Evolutionary conservation across 306 rosid genomes (phyloP).

Genomic region (Trifolium fragiferum): DNA sequence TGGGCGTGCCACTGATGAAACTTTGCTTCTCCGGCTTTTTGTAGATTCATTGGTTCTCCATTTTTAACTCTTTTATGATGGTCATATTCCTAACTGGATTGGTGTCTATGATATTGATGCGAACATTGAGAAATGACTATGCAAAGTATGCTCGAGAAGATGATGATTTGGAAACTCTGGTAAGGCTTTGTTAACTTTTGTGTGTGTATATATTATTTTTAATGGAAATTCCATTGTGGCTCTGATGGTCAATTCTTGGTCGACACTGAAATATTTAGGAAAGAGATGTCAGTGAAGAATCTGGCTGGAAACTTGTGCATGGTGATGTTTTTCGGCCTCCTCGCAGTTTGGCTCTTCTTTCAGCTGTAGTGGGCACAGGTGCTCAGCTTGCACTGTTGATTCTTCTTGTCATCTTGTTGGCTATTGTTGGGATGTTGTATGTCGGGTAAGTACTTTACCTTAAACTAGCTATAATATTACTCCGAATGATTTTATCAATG

Average conservation of each 20-base stretch:
- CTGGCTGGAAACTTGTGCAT: slow-evolving; percentile 99
- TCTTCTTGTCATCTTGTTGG: slow-evolving; percentile 96
- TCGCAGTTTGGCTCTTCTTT: slow-evolving; percentile 77
- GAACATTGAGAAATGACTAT: slow-evolving; percentile 97
- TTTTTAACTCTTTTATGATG: slow-evolving; percentile 99
- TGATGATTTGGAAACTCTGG: slow-evolving; percentile 96
- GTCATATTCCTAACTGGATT: slow-evolving; percentile 98
- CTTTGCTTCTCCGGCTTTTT: slow-evolving; percentile 41
- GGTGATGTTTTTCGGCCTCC: slow-evolving; percentile 99
- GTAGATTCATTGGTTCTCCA: slow-evolving; percentile 99
- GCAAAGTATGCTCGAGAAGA: slow-evolving; percentile 99
- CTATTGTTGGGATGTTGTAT: slow-evolving; percentile 97
- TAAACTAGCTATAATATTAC: slow-evolving; percentile 31
- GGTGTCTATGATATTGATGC: slow-evolving; percentile 99
- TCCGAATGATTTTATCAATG: slow-evolving; percentile 26
- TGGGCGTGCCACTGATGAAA: slow-evolving; percentile 30
- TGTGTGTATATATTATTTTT: too few relatives aligned
- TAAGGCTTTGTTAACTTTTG: slow-evolving; percentile 43
- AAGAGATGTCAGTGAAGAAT: slow-evolving; percentile 98
- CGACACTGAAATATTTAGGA: slow-evolving; percentile 58
- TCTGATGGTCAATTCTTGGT: slow-evolving; percentile 38
- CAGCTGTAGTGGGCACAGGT: slow-evolving; percentile 99
- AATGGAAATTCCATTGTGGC: background rate
- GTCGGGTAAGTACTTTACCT: slow-evolving; percentile 55
- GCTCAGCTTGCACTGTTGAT: slow-evolving; percentile 96